Conservation (phyloP, 2,329 filamentous ascomycete species). For the Aspergillus latus region DNA sequence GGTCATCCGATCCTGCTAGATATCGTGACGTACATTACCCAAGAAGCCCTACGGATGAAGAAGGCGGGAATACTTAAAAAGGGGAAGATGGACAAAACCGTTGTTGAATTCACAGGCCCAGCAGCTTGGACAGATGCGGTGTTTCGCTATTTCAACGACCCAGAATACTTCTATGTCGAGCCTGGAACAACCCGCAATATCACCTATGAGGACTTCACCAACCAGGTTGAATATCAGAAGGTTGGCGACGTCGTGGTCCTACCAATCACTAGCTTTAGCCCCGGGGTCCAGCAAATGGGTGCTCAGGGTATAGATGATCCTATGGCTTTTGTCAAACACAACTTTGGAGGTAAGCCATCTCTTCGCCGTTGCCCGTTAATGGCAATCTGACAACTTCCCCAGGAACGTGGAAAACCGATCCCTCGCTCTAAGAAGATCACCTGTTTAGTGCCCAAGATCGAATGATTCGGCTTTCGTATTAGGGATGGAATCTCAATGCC, state of each 20-base stretch:
- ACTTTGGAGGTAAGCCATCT: slow-evolving; percentile 73
- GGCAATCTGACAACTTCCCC: slow-evolving; percentile 14
- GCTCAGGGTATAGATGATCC: slow-evolving; percentile 84
- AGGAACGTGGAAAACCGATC: slow-evolving; percentile 43
- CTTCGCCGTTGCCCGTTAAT: background rate
- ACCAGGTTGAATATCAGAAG: slow-evolving; percentile 77
- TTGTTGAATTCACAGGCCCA: slow-evolving; percentile 93
- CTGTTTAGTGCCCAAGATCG: background rate
- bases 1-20: slow-evolving; percentile 90
- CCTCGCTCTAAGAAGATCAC: slow-evolving; percentile 27
- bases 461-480: background rate
- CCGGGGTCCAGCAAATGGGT: slow-evolving; percentile 90
- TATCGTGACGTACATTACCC: slow-evolving; percentile 80
- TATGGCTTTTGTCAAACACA: slow-evolving; percentile 96
- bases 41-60: slow-evolving; percentile 75
- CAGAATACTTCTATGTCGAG: slow-evolving; percentile 79
- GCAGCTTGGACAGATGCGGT: slow-evolving; percentile 91
- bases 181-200: slow-evolving; percentile 67
- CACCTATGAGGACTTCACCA: slow-evolving; percentile 84
- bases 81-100: slow-evolving; percentile 65
- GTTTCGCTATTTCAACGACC: slow-evolving; percentile 92
- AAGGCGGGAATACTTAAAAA: slow-evolving; percentile 62
- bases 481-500: background rate
- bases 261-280: slow-evolving; percentile 96
- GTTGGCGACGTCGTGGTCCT: slow-evolving; percentile 91